phyloP scores from a whole-genome alignment of 371 early-diverging fungal species.

The Rhizopus sp. region DNA sequence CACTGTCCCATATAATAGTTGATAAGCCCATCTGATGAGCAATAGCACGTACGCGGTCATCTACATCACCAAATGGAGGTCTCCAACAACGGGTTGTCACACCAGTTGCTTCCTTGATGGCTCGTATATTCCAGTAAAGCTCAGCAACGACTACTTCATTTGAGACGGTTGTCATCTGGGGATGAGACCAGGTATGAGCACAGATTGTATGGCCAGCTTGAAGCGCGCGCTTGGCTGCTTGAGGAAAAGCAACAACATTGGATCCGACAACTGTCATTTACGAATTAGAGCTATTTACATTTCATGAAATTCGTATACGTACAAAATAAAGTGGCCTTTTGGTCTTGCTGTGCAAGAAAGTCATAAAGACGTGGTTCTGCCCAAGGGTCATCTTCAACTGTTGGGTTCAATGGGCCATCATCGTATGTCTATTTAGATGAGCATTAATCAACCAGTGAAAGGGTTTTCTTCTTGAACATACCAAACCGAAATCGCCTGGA shows the following conservation, averaged over 20 bases:
- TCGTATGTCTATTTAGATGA: slow-evolving; percentile 24
- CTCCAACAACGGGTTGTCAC: slow-evolving; percentile 54
- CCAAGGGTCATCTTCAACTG: slow-evolving; percentile 15
- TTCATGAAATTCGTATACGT: background rate
- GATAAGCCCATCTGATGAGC: slow-evolving; percentile 48
- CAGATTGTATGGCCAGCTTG: slow-evolving; percentile 45
- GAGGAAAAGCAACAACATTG: slow-evolving; percentile 40
- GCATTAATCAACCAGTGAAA: too few species aligned
- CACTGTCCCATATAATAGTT: slow-evolving; percentile 46
- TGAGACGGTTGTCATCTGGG: slow-evolving; percentile 43
- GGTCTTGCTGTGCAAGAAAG: slow-evolving; percentile 22
- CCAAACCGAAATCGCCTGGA: slow-evolving; percentile 25
- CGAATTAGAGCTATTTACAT: background rate
- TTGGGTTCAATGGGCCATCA: slow-evolving; percentile 30
- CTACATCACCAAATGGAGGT: slow-evolving; percentile 53
- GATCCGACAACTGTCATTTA: slow-evolving; percentile 41
- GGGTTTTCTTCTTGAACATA: background rate
- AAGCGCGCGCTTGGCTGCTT: slow-evolving; percentile 41
- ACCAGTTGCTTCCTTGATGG: slow-evolving; percentile 54
- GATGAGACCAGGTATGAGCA: slow-evolving; percentile 59
- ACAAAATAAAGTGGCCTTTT: slow-evolving; percentile 31
- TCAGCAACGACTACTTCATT: slow-evolving; percentile 49
- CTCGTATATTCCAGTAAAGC: slow-evolving; percentile 46
- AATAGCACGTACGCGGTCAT: slow-evolving; percentile 53
- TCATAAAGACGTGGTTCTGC: slow-evolving; percentile 32